Conservation (phyloP, 768 basidiomycete genomes). For the Piloderma croceum region DNA sequence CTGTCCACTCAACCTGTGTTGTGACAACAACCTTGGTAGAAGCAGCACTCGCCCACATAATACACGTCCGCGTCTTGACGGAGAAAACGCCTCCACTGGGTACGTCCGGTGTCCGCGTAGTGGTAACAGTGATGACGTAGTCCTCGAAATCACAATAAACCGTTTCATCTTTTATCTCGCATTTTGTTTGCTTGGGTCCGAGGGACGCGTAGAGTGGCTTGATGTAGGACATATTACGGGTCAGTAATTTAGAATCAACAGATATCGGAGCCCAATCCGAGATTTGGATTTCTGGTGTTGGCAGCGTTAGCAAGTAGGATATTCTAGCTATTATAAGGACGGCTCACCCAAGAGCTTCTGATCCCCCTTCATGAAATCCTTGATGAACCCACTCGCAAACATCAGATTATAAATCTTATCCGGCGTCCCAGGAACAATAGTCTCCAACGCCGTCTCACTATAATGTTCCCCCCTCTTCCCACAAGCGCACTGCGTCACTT, state of each 20-base stretch:
- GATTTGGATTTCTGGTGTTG: constrained; percentile 76
- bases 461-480: constrained; percentile 66
- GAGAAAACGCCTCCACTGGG: constrained; percentile 90
- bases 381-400: constrained; percentile 93
- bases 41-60: constrained; percentile 86
- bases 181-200: constrained; percentile 93
- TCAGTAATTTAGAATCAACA: constrained; percentile 60
- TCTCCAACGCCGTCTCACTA: constrained; percentile 69
- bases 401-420: constrained; percentile 95
- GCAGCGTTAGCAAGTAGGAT: neutral
- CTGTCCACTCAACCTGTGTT: constrained; percentile 93
- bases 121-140: constrained; percentile 77
- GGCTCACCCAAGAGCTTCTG: constrained; percentile 82
- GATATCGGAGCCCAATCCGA: constrained; percentile 84
- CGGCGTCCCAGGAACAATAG: constrained; percentile 80
- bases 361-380: constrained; percentile 85
- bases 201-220: constrained; percentile 84
- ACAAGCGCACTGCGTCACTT: constrained; percentile 71
- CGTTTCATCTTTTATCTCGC: constrained; percentile 87
- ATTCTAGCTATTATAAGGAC: neutral
- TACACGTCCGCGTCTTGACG: constrained; percentile 91
- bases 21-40: constrained; percentile 80
- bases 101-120: constrained; percentile 90
- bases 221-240: constrained; percentile 93
- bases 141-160: constrained; percentile 78